phyloP scores from a whole-genome alignment of 2,329 filamentous ascomycete genomes.

The Ascochyta fabae region DNA sequence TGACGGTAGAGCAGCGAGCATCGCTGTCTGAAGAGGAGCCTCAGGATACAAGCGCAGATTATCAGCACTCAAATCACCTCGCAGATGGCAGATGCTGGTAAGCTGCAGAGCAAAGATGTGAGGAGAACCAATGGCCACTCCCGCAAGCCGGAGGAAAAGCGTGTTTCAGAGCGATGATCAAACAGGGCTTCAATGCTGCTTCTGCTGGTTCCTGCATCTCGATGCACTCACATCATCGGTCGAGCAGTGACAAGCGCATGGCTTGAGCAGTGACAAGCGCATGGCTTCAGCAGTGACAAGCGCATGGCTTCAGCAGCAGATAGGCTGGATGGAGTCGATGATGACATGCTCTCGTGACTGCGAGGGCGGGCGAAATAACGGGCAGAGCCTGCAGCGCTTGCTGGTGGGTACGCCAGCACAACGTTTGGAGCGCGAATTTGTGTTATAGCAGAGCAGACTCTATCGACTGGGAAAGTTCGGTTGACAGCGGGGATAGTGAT shows the following conservation, averaged over 20 bases:
- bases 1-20: slow-evolving; percentile 13
- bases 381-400: slow-evolving; percentile 13
- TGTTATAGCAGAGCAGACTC: slow-evolving; percentile 20
- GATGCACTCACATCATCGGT: slow-evolving; percentile 29
- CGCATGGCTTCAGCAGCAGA: slow-evolving; percentile 25
- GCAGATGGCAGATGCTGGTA: slow-evolving; percentile 1
- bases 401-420: slow-evolving; percentile 8
- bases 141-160: slow-evolving; percentile 24
- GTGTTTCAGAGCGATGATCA: slow-evolving; percentile 49
- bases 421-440: slow-evolving; percentile 12
- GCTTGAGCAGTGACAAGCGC: slow-evolving; percentile 29
- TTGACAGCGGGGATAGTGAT: slow-evolving; percentile 12
- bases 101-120: slow-evolving; percentile 10
- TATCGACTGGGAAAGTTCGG: slow-evolving; percentile 17
- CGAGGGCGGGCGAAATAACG: not conserved
- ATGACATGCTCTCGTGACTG: slow-evolving; percentile 24
- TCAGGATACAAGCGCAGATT: slow-evolving; percentile 4
- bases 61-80: not conserved
- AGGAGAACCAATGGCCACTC: slow-evolving; percentile 23
- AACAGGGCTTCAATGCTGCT: slow-evolving; percentile 43
- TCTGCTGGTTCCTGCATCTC: slow-evolving; percentile 48
- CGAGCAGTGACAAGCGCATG: slow-evolving; percentile 31
- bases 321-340: slow-evolving; percentile 24
- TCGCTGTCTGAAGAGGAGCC: slow-evolving; percentile 18
- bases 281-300: slow-evolving; percentile 34